A percentile compares a stretch with the other conserved stretches of the same genome.
phyloP scores from a whole-genome alignment of 805 yeast genomes.

The Candida railenensis region DNA sequence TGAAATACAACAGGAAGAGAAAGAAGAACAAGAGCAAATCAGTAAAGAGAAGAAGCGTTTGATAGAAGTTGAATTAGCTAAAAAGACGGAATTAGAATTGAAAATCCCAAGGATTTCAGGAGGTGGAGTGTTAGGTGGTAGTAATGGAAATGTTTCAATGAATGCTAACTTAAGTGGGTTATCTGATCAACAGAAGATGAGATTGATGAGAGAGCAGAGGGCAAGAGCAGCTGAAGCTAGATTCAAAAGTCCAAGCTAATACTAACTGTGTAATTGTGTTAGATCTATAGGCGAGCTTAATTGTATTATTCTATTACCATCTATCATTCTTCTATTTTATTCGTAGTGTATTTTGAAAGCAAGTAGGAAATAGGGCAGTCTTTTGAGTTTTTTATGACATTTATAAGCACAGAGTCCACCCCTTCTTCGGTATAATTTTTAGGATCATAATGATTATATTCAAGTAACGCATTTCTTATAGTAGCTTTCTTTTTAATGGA shows the following conservation, averaged over 20 bases:
- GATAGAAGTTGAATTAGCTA: constrained; percentile 45
- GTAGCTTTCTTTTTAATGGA: constrained; percentile 34
- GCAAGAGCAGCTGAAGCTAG: constrained; percentile 97
- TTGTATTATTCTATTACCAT: neutral
- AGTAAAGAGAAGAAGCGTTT: constrained; percentile 37
- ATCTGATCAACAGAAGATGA: constrained; percentile 69
- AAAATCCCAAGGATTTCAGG: constrained; percentile 30
- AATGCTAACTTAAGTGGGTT: constrained; percentile 55
- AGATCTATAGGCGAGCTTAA: no score
- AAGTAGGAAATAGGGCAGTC: constrained; percentile 35
- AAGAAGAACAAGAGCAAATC: constrained; percentile 33
- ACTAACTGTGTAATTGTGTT: no score
- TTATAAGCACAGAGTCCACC: constrained; percentile 33
- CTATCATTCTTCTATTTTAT: neutral
- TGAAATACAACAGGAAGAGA: constrained; percentile 44
- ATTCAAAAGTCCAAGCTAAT: constrained; percentile 22
- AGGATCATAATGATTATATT: constrained; percentile 66
- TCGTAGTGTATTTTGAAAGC: constrained; percentile 34
- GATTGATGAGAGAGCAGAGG: constrained; percentile 88
- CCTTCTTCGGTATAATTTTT: constrained; percentile 11
- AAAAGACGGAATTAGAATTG: constrained; percentile 39
- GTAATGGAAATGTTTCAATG: constrained; percentile 25
- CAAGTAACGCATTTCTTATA: constrained; percentile 58
- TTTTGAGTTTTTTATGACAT: constrained; percentile 17
- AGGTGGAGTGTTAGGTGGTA: constrained; percentile 34